Conservation (phyloP, 2,329 filamentous ascomycete species). For the Calycina marina region DNA sequence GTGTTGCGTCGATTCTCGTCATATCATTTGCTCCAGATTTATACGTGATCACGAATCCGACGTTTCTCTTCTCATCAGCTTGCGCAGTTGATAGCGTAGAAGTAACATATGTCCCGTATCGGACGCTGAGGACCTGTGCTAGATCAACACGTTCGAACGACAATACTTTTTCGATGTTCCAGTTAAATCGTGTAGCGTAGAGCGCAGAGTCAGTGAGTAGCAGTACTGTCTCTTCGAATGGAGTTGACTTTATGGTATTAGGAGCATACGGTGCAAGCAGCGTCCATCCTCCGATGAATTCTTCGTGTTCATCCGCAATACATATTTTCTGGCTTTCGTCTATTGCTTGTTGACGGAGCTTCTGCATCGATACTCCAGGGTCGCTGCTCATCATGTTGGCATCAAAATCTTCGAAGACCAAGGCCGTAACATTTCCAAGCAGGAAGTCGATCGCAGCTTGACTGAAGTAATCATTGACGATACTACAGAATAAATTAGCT, state of each 20-base stretch:
- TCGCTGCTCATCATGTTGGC: conserved; percentile 86
- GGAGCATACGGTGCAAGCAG: conserved; percentile 61
- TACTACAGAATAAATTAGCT: too few relatives aligned
- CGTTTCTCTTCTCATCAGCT: conserved; percentile 63
- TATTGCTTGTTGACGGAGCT: conserved; percentile 76
- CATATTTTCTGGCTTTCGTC: conserved; percentile 80
- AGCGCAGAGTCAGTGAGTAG: conserved; percentile 73
- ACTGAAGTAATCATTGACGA: conserved; percentile 95
- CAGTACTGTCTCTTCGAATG: conserved; percentile 79
- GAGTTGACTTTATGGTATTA: conserved; percentile 52
- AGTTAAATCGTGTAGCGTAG: conserved; percentile 86
- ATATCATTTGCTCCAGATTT: conserved; percentile 56
- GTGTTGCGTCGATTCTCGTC: conserved; percentile 72
- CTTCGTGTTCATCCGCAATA: conserved; percentile 68
- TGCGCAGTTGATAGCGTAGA: conserved; percentile 69
- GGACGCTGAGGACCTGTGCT: conserved; percentile 55
- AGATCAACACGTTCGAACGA: conserved; percentile 81
- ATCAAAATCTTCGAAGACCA: conserved; percentile 89
- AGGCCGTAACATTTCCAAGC: conserved; percentile 70
- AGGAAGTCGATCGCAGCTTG: conserved; percentile 92
- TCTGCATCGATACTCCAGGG: conserved; percentile 73
- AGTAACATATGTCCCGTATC: conserved; percentile 78
- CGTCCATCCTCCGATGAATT: conserved; percentile 81
- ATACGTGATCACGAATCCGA: conserved; percentile 73
- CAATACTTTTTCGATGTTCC: conserved; percentile 86